Evolutionary conservation across 768 basidiomycete genomes (phyloP), one percentile per base, ranked within the genome.

Genomic region (Podaxis pistillaris): DNA sequence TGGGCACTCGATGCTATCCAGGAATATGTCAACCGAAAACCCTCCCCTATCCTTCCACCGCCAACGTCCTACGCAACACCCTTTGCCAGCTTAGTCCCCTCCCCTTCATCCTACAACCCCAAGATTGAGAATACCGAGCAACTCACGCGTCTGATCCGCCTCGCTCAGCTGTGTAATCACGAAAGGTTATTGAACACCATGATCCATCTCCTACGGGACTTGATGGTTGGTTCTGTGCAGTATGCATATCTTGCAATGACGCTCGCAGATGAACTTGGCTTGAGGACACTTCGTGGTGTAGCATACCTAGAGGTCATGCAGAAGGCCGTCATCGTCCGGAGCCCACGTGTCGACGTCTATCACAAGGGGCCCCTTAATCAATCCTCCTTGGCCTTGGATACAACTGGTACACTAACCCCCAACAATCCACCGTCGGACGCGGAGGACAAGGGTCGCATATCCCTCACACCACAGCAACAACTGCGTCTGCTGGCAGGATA

Each of bases 291-390:
- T 44, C 80, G 84, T 40, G 89, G 90, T 33, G 76, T 80, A 1
- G 88, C 87, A 44, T 91, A 91, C 72, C 77, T 89, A 59, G 87
- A 88, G 71, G 85, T 90, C n/a, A 85, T 91, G 82, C 86, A 86
- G 67, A 86, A 83, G 66, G 82, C 81, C 1, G 72, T 76, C 15
- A 73, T 82, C 37, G 81, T 83, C 26, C 74, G 71, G 63, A 72
- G 74, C 49, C 70, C 75, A 6, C 68, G 68, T 41, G 69, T 75
- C 22, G 76, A 79, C 64, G 56, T 71, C 9, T 64, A 63, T 12
- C 57, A 72, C 38, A 66, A 67, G n/a, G 36, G 19, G 12, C 40
- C 67, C 9, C 64, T 65, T 50, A 37, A 63, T 63, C 63, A 63
- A 56, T 37, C 68, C 60, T 38, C 68, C 49, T 24, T 59, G 30